Evolutionary conservation across 2,329 filamentous ascomycete genomes (phyloP).

Genomic region (Cladosporium sp.): DNA sequence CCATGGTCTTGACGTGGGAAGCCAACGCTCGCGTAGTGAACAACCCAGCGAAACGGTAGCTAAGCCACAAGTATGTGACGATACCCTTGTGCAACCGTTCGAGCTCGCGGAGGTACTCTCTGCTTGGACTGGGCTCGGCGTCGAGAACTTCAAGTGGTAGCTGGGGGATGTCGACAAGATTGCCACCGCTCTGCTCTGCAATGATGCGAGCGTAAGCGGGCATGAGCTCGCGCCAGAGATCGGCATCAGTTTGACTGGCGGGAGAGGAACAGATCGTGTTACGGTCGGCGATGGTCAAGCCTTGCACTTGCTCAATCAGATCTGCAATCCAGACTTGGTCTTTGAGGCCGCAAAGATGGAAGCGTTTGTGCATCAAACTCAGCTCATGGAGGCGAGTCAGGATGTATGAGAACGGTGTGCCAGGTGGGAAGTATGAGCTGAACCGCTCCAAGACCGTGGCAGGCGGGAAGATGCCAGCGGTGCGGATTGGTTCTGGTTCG

Average conservation of each 20-base stretch:
- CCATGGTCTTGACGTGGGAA: constrained; percentile 73
- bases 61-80: constrained; percentile 89
- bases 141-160: constrained; percentile 76
- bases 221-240: constrained; percentile 52
- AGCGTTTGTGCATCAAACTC: constrained; percentile 62
- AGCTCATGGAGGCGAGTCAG: constrained; percentile 73
- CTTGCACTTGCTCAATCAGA: constrained; percentile 67
- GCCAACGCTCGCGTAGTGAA: constrained; percentile 75
- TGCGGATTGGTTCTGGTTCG: constrained; percentile 65
- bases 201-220: constrained; percentile 68
- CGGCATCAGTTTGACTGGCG: constrained; percentile 54
- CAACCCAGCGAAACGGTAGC: constrained; percentile 80
- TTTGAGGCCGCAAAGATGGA: constrained; percentile 67
- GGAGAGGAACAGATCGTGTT: constrained; percentile 75
- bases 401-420: constrained; percentile 81
- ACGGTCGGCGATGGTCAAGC: constrained; percentile 70
- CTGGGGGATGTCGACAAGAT: constrained; percentile 68
- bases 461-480: constrained; percentile 75
- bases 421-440: constrained; percentile 74
- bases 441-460: constrained; percentile 71
- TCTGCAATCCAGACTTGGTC: constrained; percentile 69
- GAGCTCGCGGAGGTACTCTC: constrained; percentile 64
- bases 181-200: constrained; percentile 64
- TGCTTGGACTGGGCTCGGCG: constrained; percentile 42
- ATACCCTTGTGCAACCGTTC: constrained; percentile 80